These are phyloP conservation scores for Dioszegia crocea DNA, from an alignment of 768 basidiomycete genomes.

Conservation along the genomic window DNA sequence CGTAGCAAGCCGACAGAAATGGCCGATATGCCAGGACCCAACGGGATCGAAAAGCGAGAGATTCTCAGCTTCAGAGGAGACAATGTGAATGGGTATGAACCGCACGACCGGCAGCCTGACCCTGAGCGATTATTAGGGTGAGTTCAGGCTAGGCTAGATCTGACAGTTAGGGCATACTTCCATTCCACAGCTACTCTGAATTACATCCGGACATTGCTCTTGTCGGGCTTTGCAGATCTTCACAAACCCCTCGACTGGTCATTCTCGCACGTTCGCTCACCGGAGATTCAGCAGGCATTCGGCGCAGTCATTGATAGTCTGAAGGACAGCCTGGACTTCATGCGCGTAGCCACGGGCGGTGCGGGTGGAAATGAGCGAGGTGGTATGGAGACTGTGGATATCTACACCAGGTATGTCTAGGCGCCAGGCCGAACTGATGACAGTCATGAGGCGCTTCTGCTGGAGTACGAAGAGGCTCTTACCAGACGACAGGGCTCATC, in stretches of 20 bases:
- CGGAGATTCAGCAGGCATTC: conserved; percentile 67
- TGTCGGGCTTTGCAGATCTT: conserved; percentile 89
- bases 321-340: conserved; percentile 89
- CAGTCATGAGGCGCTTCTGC: conserved; percentile 88
- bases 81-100: conserved; percentile 81
- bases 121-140: conserved; percentile 82
- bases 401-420: conserved; percentile 72
- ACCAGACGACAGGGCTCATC: conserved; percentile 57
- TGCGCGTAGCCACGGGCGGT: conserved; percentile 72
- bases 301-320: conserved; percentile 77
- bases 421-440: neutral
- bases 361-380: conserved; percentile 68
- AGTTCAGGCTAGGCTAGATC: conserved; percentile 3
- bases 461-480: conserved; percentile 86
- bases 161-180: conserved; percentile 74
- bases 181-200: conserved; percentile 91
- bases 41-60: conserved; percentile 52
- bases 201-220: conserved; percentile 78
- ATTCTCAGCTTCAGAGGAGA: conserved; percentile 93
- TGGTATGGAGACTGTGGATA: conserved; percentile 77
- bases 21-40: conserved; percentile 49
- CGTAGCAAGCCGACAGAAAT: conserved; percentile 77
- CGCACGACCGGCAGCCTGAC: conserved; percentile 75
- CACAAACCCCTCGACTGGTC: conserved; percentile 90
- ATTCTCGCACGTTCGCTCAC: conserved; percentile 81